phyloP scores from a whole-genome alignment of 2,329 filamentous ascomycete species.

The Botrytis aclada region DNA sequence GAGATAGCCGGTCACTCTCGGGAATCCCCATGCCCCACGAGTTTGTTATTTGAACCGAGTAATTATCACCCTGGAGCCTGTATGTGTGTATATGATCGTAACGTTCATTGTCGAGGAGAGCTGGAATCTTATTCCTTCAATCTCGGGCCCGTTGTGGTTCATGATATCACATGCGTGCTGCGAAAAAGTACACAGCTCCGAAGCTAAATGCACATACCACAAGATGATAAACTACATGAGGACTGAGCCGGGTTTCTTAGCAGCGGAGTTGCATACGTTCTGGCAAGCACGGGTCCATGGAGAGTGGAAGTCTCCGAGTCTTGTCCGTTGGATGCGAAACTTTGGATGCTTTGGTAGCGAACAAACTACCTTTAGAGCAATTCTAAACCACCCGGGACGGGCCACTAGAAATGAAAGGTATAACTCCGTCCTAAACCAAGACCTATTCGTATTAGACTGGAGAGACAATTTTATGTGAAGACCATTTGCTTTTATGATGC shows the following conservation, averaged over 20 bases:
- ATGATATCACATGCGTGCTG: not conserved
- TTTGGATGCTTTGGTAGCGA: not conserved
- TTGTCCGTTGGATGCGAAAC: not conserved
- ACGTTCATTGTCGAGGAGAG: not conserved
- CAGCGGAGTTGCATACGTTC: not conserved
- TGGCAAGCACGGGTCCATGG: not conserved
- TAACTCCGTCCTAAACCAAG: not conserved
- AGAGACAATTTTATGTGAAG: not conserved
- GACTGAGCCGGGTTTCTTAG: not conserved
- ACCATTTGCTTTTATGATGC: not conserved
- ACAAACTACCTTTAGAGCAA: not conserved
- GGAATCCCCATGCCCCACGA: not conserved
- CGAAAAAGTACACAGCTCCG: not conserved
- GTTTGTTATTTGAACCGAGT: not conserved
- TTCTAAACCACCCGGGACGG: not conserved
- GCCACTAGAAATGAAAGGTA: not conserved
- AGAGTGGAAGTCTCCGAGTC: not conserved
- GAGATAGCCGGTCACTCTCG: not conserved
- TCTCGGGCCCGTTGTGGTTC: not conserved
- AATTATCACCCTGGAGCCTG: not conserved
- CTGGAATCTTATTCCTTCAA: not conserved
- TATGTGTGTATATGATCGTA: not conserved
- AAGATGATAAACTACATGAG: not conserved
- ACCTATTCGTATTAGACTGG: not conserved
- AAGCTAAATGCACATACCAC: not conserved